phyloP scores from a whole-genome alignment of 1,139 yeast species.

The Entelexis paramagnoliae region DNA sequence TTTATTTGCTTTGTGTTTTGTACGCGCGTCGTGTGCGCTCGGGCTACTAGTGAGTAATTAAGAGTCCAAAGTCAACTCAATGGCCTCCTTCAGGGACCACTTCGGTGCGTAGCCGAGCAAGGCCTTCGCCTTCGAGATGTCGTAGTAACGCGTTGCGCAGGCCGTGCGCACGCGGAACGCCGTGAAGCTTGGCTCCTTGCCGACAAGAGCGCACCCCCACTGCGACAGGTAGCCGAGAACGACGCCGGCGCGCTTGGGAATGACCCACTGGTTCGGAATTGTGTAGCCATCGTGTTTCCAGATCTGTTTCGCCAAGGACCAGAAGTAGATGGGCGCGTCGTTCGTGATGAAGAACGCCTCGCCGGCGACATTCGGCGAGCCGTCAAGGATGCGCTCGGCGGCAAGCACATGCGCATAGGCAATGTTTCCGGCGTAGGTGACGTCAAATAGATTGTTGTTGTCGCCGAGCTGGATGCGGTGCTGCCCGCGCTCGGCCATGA shows the following conservation, averaged over 20 bases:
- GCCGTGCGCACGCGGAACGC: conserved; percentile 90
- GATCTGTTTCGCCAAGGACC: conserved; percentile 93
- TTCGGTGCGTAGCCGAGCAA: conserved; percentile 71
- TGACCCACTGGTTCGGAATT: conserved; percentile 56
- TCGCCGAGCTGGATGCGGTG: conserved; percentile 90
- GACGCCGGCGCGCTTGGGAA: conserved; percentile 64
- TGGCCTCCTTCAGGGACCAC: conserved; percentile 74
- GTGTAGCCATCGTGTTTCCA: conserved; percentile 94
- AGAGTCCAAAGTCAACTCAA: conserved; percentile 35
- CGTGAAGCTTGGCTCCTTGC: conserved; percentile 89
- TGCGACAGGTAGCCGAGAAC: conserved; percentile 71
- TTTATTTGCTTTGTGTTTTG: neutral
- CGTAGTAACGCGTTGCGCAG: conserved; percentile 92
- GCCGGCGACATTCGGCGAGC: conserved; percentile 49
- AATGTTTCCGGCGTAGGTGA: conserved; percentile 98
- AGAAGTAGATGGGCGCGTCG: conserved; percentile 89
- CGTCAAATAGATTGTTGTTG: conserved; percentile 84
- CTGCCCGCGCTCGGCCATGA: conserved; percentile 75
- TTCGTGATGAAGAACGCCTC: conserved; percentile 85
- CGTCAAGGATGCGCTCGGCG: conserved; percentile 55
- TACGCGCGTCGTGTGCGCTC: too few species aligned
- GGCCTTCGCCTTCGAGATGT: conserved; percentile 74
- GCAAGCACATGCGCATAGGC: conserved; percentile 95
- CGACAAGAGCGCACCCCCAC: conserved; percentile 51
- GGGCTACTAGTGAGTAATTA: too few species aligned